Evolutionary conservation across 148 eudicot species (phyloP).

Genomic region (Pouteria glomerata): DNA sequence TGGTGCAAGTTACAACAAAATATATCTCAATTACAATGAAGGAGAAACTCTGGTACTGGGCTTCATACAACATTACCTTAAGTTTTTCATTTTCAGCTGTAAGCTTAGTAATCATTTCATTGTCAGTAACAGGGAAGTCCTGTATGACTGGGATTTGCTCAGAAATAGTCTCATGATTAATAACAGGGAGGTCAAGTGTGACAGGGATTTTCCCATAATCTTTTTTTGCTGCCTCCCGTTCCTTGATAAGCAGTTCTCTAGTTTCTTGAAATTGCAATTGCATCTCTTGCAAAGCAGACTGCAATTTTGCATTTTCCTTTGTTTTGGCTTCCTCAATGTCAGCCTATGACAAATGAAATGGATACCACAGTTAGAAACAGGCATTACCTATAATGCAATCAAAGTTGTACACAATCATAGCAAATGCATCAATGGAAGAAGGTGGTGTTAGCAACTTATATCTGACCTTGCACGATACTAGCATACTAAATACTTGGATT

Average conservation of each 20-base stretch:
- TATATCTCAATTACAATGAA: too few relatives aligned
- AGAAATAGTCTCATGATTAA: constrained; percentile 40
- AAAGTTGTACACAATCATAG: constrained; percentile 5
- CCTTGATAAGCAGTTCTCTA: constrained; percentile 48
- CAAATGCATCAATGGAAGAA: neutral
- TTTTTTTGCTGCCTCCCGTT: constrained; percentile 42
- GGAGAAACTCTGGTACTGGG: neutral
- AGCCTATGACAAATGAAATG: constrained; percentile 29
- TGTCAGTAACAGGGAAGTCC: constrained; percentile 42
- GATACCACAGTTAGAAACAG: constrained; percentile 4
- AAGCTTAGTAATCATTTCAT: constrained; percentile 45
- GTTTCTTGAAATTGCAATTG: constrained; percentile 52
- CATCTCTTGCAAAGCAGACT: constrained; percentile 64
- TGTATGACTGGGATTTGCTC: constrained; percentile 33
- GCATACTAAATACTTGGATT: too few relatives aligned
- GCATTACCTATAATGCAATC: neutral
- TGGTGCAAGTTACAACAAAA: too few relatives aligned
- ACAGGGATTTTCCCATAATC: constrained; percentile 35
- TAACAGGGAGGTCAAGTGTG: constrained; percentile 40
- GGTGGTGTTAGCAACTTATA: neutral
- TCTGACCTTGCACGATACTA: neutral
- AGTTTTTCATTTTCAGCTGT: constrained; percentile 65
- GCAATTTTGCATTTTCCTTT: constrained; percentile 60
- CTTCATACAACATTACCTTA: constrained; percentile 39
- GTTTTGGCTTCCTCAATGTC: constrained; percentile 68